Base-by-base conservation (phyloP, 2,329 filamentous ascomycete genomes). In the Paraconiothyrium brasiliense region DNA sequence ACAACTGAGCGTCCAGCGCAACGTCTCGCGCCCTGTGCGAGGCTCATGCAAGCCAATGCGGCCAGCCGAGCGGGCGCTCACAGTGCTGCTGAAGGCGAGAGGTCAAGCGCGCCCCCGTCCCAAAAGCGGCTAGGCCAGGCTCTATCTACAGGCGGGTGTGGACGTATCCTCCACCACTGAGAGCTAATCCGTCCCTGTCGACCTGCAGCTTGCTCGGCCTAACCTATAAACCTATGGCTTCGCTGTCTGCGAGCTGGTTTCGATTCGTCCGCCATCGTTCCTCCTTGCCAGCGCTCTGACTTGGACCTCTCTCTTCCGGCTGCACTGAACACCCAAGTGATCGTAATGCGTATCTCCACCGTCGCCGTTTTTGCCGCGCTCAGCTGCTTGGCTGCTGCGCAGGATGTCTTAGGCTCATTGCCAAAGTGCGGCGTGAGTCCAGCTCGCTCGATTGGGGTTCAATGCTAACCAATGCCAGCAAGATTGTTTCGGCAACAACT, bases 401-500 rank as follows among this genome's bases (percentile, higher is more conserved):
- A 76, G 57, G 59, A 51, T 41, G 57, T 67, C 34, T 41, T 67
- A 6, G 59, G 61, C 43, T 49, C 62, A 10, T 54, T 76, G 20
- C 74, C 74, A 13, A 44, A 62, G 11, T 77, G 74, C 51, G 73
- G 71, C 44, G 74, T 76, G 63, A 64, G 71, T 69, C 11, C 35
- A 14, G 11, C 8, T 6, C 16, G 24, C 6, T 8, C 24, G 37
- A 41, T 34, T 2, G n/a, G 11, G 11, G n/a, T 39, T 24, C 34
- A 22, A 43, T 41, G 57, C 58, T 62, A 44, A 65, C 46, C 20
- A 32, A 35, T 14, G 14, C 32, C 49, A 76, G 73, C 66, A 67
- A 70, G 61, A 64, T 46, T 83, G 81, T 63, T 75, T 81, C 20
- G 74, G 75, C 41, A 71, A 61, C 64, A 67, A 68, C 58, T 78